Base-by-base conservation (phyloP, 768 basidiomycete genomes). In the Pleurotus tuber-regium region DNA sequence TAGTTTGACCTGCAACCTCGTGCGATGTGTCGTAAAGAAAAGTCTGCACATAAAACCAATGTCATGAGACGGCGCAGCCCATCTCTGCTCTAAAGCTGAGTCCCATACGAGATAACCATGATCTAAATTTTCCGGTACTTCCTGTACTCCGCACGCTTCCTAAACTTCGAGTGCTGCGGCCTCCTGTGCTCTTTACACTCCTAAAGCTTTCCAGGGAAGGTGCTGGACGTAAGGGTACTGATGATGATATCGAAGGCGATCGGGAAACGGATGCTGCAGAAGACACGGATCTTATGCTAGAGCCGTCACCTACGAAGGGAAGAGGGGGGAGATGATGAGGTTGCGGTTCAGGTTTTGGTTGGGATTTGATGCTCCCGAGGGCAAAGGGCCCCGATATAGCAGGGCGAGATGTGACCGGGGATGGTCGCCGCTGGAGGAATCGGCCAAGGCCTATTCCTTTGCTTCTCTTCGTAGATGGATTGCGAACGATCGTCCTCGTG, bases 131-230 rank as follows among this genome's bases (percentile, higher is more conserved):
- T 10, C 71, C 61, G 1, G 66, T 65, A 52, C 69, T 73, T 6
- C 68, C 63, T 14, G 67, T 67, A 58, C 75, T 76, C 58, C 70
- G 72, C 39, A 72, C 63, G 51, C 74, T 76, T 48, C 69, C 70
- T 26, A 74, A 58, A 52, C 76, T 75, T 40, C 70, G 67, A 42
- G 73, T 68, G 50, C 76, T 78, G 54, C 71, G 63, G n/a, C 68
- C 66, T 14, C 67, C 73, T 6, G 62, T 59, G 49, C 76, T 71
- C 54, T 63, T 65, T 14, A 64, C 63, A 52, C 70, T 78, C 26
- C 71, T 70, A 58, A 77, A 74, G 58, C 75, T 77, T 60, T 80
- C 79, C 46, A 72, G 62, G 2, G 77, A 77, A 4, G 76, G 70
- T 10, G 68, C 68, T 19, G 60, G 62, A 30, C 70, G 68, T 48